phyloP scores from a whole-genome alignment of 257 asterid species.

The Salvia splendens region DNA sequence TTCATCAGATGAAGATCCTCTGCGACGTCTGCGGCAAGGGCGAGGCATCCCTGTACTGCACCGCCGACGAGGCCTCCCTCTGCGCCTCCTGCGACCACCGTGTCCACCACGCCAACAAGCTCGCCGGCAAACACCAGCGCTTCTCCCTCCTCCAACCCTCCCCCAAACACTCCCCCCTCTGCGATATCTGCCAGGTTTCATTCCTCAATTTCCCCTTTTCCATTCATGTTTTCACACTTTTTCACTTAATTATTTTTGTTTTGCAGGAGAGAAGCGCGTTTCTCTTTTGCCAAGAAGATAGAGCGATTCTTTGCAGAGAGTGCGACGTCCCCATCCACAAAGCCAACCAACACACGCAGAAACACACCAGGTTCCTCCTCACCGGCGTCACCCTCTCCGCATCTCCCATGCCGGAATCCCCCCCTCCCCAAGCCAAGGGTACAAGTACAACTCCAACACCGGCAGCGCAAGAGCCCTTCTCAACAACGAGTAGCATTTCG shows the following conservation, averaged over 20 bases:
- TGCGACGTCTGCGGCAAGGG: constrained; percentile 82
- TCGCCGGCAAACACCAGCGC: constrained; percentile 84
- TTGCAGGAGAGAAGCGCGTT: constrained; percentile 79
- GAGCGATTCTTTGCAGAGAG: constrained; percentile 82
- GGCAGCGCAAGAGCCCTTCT: constrained; percentile 18
- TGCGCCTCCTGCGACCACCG: constrained; percentile 91
- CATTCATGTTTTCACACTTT: neutral
- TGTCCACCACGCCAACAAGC: constrained; percentile 95
- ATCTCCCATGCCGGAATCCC: constrained; percentile 21
- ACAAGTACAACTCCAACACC: constrained; percentile 23
- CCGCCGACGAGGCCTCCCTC: constrained; percentile 88
- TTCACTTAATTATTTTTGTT: neutral
- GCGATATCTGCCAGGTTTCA: constrained; percentile 84
- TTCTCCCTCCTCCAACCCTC: constrained; percentile 70
- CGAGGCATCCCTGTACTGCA: constrained; percentile 67
- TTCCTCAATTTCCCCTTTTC: neutral
- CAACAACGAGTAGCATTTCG: constrained; percentile 60
- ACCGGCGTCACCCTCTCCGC: constrained; percentile 73
- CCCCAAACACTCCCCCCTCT: constrained; percentile 58
- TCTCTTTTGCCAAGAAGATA: constrained; percentile 88
- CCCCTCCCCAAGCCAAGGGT: constrained; percentile 31
- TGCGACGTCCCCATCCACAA: constrained; percentile 80
- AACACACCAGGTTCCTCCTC: constrained; percentile 76
- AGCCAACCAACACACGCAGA: constrained; percentile 69
- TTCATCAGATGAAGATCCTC: constrained; percentile 69